phyloP scores from a whole-genome alignment of 345 rosid genomes.

The Physaria fendleri region DNA sequence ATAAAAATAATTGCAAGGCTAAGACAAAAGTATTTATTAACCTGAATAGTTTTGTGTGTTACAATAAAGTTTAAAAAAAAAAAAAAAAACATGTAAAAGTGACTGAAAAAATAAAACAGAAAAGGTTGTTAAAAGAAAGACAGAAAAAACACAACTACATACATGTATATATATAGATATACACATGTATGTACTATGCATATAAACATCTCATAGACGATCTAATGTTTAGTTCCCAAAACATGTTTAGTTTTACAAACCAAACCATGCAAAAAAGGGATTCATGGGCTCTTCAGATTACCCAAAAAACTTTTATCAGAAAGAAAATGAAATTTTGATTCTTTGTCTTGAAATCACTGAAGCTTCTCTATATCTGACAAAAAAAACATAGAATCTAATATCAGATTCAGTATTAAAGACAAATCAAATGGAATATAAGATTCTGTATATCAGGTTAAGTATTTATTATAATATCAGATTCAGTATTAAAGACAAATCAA shows the following conservation, averaged over 20 bases:
- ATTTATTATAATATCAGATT: conserved; percentile 3
- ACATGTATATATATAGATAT: too few species aligned
- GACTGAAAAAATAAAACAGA: neutral
- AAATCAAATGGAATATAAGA: neutral
- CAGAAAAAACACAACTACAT: conserved; percentile 23
- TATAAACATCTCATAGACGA: conserved; percentile 3
- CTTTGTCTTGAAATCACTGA: conserved; percentile 10
- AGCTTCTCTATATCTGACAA: conserved; percentile 20
- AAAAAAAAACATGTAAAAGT: neutral
- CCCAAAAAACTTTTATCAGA: conserved; percentile 19
- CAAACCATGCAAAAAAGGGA: conserved; percentile 44
- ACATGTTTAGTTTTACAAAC: conserved; percentile 38
- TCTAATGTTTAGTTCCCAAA: conserved; percentile 26
- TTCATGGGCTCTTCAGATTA: conserved; percentile 7
- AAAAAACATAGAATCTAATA: neutral
- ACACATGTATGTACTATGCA: conserved; percentile 9
- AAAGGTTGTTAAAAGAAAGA: too few species aligned
- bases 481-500: neutral
- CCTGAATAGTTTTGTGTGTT: neutral
- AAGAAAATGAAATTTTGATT: conserved; percentile 17
- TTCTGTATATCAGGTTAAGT: neutral
- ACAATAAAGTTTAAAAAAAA: neutral
- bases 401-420: neutral
- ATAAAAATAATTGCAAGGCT: neutral
- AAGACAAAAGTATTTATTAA: conserved; percentile 1